Evolutionary conservation across 1,139 yeast genomes (phyloP), one percentile per base, ranked within the genome.

Genomic region (Nakaseomyces sp.): DNA sequence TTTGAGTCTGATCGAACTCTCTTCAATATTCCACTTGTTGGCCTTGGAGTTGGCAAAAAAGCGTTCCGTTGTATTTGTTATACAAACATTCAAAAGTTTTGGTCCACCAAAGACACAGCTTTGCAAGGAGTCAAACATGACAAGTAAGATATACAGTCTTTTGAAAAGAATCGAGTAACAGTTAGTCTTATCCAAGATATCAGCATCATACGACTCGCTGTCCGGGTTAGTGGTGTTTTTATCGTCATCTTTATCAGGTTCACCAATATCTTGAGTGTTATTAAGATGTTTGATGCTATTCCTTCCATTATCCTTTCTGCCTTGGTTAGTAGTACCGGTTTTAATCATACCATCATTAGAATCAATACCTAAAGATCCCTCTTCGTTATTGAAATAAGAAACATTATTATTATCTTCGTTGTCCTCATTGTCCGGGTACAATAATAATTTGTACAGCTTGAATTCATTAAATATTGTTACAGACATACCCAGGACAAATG

Each of bases 101-200:
- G 79, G 82, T 1, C 70, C 66, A 1, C 87, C 88, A 63, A 72
- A 79, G 38, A 76, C 70, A 30, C 81, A 61, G 19, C 80, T 63
- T 50, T 76, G 77, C 29, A 79, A 56, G 20, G 74, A 68, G 57
- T 81, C 87, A 42, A 82, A 68, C 0, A 77, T 58, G 15, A 69
- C 64, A 29, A 79, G 54, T 30, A 72, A 67, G 40, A 72, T 68
- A 54, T 74, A 75, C 19, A 79, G 63, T 50, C 77, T 71, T 10
- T 78, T 74, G 45, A 75, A 65, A 40, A 71, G 65, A 10, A 73
- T 50, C 40, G 68, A 64, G 44, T 69, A 64, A 10, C 72, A 76
- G 43, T 54, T 57, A 45, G 64, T 62, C 18, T 51, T 54, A 8
- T 41, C 45, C 3, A 46, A 42, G 1, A 46, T 35, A 8, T 29